Evolutionary conservation across 2,329 filamentous ascomycete species (phyloP), one percentile per base, ranked within the genome.

Genomic region (Pleoardoris graminearum): DNA sequence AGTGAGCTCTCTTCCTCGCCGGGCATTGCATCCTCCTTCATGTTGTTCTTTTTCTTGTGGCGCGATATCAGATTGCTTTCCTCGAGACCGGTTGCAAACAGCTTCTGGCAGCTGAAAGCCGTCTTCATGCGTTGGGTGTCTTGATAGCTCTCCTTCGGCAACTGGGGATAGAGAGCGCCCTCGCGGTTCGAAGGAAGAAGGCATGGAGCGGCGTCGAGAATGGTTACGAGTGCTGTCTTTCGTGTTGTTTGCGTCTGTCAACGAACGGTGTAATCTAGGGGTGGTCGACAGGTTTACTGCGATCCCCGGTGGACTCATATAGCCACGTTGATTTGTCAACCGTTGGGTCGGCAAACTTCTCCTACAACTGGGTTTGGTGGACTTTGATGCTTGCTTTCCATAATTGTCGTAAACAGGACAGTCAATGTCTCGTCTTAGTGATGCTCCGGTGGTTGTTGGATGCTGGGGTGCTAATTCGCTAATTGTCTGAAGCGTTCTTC

Each of bases 401-500:
- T 51, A 25, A 45, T 32, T 27, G 41, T 37, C 17, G 35, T 22
- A 39, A 17, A 21, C 54, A 7, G 50, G 33, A 50, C 19, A 41
- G 51, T n/a, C 42, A 46, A 23, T 30, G 46, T 19, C 50, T 45
- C 4, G 21, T 54, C 6, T 47, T 54, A 17, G 53, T 47, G 7
- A 61, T 45, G 3, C 36, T 22, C 33, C 39, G n/a, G 17, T 51
- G 12, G 55, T n/a, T 7, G 54, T 29, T 14, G 23, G 33, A 4
- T 66, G 56, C 7, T 50, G 59, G 1, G 58, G 49, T 5, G 62
- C 54, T 11, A 70, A 55, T 27, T 70, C 66, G 33, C 61, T 65
- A 39, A 70, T 64, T 1, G 65, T 69, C 32, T 70, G 67, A 0
- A 70, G 55, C 3, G 63, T 68, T 47, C 60, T 50, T 32, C 68